Conservation (phyloP, 768 basidiomycete genomes). For the Lentinula sp. region DNA sequence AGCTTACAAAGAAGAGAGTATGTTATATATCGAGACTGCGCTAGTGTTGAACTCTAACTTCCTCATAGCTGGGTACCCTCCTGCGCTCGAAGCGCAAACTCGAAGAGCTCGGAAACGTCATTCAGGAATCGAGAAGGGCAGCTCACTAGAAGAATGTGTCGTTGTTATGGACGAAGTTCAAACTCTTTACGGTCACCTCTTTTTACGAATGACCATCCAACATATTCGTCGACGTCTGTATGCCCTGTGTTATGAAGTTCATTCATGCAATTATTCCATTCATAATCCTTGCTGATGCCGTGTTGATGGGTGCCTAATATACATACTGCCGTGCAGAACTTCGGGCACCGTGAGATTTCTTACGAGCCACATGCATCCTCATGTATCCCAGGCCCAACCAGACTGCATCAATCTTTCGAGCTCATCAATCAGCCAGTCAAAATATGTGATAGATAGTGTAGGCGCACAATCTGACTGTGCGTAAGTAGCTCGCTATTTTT, state of each 20-base stretch:
- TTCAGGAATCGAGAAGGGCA: constrained; percentile 88
- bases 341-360: too few species aligned
- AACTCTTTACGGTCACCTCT: background rate
- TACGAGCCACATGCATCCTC: too few species aligned
- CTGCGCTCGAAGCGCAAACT: constrained; percentile 98
- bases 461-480: too few species aligned
- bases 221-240: background rate
- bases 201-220: background rate
- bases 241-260: background rate
- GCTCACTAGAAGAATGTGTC: constrained; percentile 29
- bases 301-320: background rate
- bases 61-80: constrained; percentile 84
- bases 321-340: too few species aligned
- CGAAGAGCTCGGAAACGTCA: constrained; percentile 88
- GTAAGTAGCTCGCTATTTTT: too few species aligned
- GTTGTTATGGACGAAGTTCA: background rate
- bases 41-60: constrained; percentile 1
- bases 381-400: too few species aligned
- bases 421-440: too few species aligned
- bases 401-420: too few species aligned
- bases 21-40: background rate
- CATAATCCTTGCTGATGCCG: background rate
- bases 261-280: background rate
- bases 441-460: too few species aligned
- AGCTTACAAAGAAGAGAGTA: constrained; percentile 99